Percentiles rank a stretch among this genome's conserved stretches.
phyloP scores from a whole-genome alignment of 148 eudicot genomes.

The Fagopyrum homotropicum region DNA sequence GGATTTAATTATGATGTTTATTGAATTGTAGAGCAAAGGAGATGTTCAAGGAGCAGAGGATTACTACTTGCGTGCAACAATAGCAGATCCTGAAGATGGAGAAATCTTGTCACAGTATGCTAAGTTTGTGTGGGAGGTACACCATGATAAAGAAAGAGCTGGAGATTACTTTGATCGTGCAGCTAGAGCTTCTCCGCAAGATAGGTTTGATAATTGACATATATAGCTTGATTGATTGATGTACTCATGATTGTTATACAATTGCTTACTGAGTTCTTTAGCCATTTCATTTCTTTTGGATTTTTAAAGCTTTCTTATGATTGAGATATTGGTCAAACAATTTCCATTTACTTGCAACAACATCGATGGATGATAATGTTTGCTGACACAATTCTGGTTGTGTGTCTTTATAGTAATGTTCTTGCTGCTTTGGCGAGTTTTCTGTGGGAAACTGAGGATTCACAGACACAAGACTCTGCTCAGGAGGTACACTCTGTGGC shows the following conservation, averaged over 20 bases:
- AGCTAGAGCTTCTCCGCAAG: slow-evolving; percentile 43
- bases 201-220: slow-evolving; percentile 47
- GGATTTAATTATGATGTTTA: background rate
- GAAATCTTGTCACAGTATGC: slow-evolving; percentile 53
- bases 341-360: background rate
- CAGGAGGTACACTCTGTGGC: slow-evolving; percentile 8
- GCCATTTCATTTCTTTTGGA: background rate
- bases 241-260: too few species aligned
- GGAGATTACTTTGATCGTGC: slow-evolving; percentile 43
- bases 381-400: background rate
- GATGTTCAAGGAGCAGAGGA: slow-evolving; percentile 59
- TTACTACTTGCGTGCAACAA: slow-evolving; percentile 45
- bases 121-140: slow-evolving; percentile 54
- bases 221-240: too few species aligned
- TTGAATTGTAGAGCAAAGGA: slow-evolving; percentile 41
- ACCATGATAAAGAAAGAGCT: slow-evolving; percentile 44
- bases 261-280: background rate
- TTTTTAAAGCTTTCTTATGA: background rate
- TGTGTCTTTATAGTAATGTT: slow-evolving; percentile 38
- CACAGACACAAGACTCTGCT: slow-evolving; percentile 18
- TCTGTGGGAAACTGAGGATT: slow-evolving; percentile 53
- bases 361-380: background rate
- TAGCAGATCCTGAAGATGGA: slow-evolving; percentile 51
- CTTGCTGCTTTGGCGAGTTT: slow-evolving; percentile 71
- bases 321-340: background rate